Percentiles rank a stretch among this genome's conserved stretches.
phyloP scores from a whole-genome alignment of 257 asterid genomes.

The Plantago ovata region DNA sequence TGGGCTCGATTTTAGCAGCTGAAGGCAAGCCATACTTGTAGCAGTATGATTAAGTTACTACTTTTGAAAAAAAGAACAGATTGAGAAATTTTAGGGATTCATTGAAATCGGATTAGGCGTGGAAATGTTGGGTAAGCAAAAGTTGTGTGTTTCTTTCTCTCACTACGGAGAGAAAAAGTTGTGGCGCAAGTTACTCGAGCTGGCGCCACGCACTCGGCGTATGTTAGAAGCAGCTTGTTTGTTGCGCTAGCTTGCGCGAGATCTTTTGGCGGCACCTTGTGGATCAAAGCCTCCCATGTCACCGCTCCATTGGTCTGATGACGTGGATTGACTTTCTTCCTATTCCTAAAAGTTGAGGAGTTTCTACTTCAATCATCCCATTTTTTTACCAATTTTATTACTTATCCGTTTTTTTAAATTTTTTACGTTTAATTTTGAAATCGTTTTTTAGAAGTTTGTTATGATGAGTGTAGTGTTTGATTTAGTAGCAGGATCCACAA shows the following conservation, averaged over 20 bases:
- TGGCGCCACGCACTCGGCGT: conserved; percentile 26
- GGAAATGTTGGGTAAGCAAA: conserved; percentile 13
- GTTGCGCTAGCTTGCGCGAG: conserved; percentile 31
- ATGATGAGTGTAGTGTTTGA: too few species aligned
- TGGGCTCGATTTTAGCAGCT: conserved; percentile 50
- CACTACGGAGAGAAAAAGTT: background rate
- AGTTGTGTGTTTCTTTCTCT: conserved; percentile 7
- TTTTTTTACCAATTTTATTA: too few species aligned
- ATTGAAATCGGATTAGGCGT: conserved; percentile 15
- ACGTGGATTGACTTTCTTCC: conserved; percentile 26
- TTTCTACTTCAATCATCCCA: too few species aligned
- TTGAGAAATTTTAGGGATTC: background rate
- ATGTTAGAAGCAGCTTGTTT: conserved; percentile 27
- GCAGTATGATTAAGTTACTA: too few species aligned
- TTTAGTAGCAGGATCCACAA: too few species aligned
- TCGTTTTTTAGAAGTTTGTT: too few species aligned
- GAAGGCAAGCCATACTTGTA: conserved; percentile 49
- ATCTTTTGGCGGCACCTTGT: conserved; percentile 38
- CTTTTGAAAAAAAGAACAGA: background rate
- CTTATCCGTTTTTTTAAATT: too few species aligned
- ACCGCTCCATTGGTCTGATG: conserved; percentile 10
- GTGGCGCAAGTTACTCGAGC: conserved; percentile 21
- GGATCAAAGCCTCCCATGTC: conserved; percentile 20
- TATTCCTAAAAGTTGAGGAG: too few species aligned
- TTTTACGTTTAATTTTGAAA: too few species aligned